Percentiles rank a stretch among this genome's conserved stretches.
phyloP scores from a whole-genome alignment of 352 stramenopile species.

The Globisporangium spiculum region DNA sequence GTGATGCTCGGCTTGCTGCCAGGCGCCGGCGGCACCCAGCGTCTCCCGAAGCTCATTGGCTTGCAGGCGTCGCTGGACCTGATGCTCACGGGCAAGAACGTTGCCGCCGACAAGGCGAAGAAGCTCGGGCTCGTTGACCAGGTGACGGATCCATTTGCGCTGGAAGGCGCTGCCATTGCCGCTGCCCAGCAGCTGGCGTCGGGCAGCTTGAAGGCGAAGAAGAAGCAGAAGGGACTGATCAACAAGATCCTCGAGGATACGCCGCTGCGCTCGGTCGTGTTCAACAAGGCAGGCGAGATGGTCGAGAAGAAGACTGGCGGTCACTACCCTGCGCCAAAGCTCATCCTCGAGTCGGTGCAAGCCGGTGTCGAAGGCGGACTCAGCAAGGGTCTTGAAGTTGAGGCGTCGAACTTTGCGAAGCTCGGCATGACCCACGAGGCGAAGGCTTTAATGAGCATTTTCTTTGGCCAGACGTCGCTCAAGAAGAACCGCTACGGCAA shows the following conservation, averaged over 20 bases:
- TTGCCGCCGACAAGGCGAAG: conserved; percentile 94
- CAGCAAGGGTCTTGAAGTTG: conserved; percentile 87
- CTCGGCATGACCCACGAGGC: conserved; percentile 94
- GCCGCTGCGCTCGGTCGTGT: conserved; percentile 89
- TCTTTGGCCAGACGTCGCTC: conserved; percentile 96
- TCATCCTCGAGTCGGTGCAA: conserved; percentile 92
- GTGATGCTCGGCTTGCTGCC: conserved; percentile 97
- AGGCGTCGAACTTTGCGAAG: conserved; percentile 95
- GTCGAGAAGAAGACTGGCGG: conserved; percentile 97
- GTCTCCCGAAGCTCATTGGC: conserved; percentile 93
- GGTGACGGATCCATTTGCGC: conserved; percentile 86
- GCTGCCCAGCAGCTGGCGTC: conserved; percentile 87
- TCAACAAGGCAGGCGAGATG: conserved; percentile 95
- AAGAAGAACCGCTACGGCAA: conserved; percentile 97
- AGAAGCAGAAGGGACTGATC: conserved; percentile 86
- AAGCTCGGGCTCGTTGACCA: conserved; percentile 98
- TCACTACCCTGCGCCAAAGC: conserved; percentile 94
- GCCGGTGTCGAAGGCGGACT: conserved; percentile 83
- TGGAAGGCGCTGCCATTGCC: conserved; percentile 91
- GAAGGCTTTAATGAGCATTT: conserved; percentile 96
- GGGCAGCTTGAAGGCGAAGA: conserved; percentile 91
- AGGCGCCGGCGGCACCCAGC: conserved; percentile 97
- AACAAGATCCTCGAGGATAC: conserved; percentile 94
- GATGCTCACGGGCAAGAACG: conserved; percentile 97
- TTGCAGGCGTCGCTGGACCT: conserved; percentile 94